These are phyloP conservation scores for Citrus glauca DNA, from an alignment of 345 rosid species.

Conservation along the genomic window DNA sequence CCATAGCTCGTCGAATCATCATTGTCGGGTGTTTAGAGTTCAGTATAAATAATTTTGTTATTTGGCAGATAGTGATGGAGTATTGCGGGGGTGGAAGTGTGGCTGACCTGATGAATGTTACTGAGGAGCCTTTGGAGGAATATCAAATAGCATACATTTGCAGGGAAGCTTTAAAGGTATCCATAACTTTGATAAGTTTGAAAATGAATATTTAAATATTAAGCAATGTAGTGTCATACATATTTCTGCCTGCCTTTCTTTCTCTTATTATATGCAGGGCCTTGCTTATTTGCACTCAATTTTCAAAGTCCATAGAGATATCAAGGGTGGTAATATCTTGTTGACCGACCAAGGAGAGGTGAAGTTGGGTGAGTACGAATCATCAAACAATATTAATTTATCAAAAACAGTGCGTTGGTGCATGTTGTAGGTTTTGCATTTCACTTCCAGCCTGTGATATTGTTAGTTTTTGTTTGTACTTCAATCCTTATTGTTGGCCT, in stretches of 20 bases:
- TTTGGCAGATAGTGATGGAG: conserved; percentile 98
- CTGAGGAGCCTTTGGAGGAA: conserved; percentile 91
- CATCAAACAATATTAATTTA: background rate
- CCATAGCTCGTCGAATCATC: background rate
- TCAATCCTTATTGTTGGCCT: background rate
- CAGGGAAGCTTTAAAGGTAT: conserved; percentile 91
- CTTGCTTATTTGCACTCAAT: conserved; percentile 95
- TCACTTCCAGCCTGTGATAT: background rate
- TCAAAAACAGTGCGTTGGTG: background rate
- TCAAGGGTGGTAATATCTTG: conserved; percentile 96
- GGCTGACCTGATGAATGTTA: conserved; percentile 88
- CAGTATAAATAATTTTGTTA: conserved; percentile 25
- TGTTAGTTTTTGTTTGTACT: background rate
- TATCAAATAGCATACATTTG: conserved; percentile 95
- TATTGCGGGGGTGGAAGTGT: conserved; percentile 99
- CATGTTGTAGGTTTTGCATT: background rate
- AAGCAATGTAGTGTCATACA: background rate
- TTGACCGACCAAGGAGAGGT: conserved; percentile 99
- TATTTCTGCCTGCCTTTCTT: conserved; percentile 1
- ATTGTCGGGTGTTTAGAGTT: conserved; percentile 4
- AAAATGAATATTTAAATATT: conserved; percentile 4
- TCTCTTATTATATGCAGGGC: conserved; percentile 53
- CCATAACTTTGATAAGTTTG: conserved; percentile 5
- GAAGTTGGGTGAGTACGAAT: conserved; percentile 80
- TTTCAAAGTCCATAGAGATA: conserved; percentile 98